These are phyloP conservation scores for Xylaria sp. DNA, from an alignment of 2,329 filamentous ascomycete species.

Conservation along the genomic window DNA sequence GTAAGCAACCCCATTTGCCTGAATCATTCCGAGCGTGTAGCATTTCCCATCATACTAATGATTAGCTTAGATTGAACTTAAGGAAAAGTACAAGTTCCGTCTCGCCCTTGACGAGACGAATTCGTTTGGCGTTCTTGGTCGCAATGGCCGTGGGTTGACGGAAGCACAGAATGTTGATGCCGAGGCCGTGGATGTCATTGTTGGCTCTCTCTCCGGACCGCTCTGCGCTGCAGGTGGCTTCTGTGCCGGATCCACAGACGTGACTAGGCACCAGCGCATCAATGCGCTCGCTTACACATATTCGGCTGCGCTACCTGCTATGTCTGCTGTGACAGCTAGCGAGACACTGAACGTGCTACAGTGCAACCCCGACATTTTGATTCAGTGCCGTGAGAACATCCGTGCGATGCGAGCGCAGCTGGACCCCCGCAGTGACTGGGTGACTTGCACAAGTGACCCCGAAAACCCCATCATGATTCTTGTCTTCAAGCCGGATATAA, in stretches of 20 bases:
- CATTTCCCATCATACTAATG: conserved; percentile 16
- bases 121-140: conserved; percentile 94
- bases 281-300: conserved; percentile 93
- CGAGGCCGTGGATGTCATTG: conserved; percentile 94
- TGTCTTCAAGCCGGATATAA: conserved; percentile 82
- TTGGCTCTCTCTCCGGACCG: conserved; percentile 89
- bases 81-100: conserved; percentile 97
- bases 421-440: conserved; percentile 93
- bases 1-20: conserved; percentile 54
- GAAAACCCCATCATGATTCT: conserved; percentile 92
- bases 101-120: conserved; percentile 97
- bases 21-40: conserved; percentile 25
- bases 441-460: conserved; percentile 78
- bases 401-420: conserved; percentile 86
- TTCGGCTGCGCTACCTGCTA: conserved; percentile 91
- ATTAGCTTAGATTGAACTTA: conserved; percentile 77
- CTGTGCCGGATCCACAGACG: conserved; percentile 89
- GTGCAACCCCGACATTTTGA: conserved; percentile 83
- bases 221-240: conserved; percentile 95
- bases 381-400: conserved; percentile 84
- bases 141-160: conserved; percentile 90
- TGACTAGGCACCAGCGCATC: conserved; percentile 96
- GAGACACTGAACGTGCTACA: conserved; percentile 89
- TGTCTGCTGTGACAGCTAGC: conserved; percentile 94
- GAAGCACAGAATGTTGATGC: conserved; percentile 97